Evolutionary conservation across 208 protist species (phyloP).

Genomic region (Trypanosoma melophagium): DNA sequence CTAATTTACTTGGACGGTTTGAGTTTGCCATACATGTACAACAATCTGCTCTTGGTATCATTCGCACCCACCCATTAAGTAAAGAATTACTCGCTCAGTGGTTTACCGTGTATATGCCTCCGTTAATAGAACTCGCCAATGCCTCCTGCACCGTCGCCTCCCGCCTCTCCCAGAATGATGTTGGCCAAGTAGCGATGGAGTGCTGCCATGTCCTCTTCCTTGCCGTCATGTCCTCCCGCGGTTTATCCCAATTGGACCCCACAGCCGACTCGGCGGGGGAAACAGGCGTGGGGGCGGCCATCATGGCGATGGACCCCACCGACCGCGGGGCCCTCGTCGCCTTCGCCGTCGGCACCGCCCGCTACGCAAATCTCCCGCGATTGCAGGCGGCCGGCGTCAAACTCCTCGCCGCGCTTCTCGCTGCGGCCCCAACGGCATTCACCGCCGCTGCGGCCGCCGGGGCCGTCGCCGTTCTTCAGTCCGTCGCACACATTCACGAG

Average conservation of each 20-base stretch:
- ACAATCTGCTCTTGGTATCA: conserved; percentile 15
- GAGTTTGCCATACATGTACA: conserved; percentile 34
- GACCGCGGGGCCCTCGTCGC: conserved; percentile 50
- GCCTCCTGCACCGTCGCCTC: conserved; percentile 22
- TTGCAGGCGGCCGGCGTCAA: conserved; percentile 70
- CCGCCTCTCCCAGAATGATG: conserved; percentile 15
- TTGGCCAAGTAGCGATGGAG: conserved; percentile 43
- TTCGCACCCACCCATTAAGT: conserved; percentile 17
- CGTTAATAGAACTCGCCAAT: conserved; percentile 61
- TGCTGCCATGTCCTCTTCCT: conserved; percentile 59
- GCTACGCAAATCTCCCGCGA: conserved; percentile 40
- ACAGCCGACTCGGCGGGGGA: neutral
- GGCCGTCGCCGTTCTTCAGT: too few relatives aligned
- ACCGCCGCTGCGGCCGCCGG: too few relatives aligned
- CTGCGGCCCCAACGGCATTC: conserved; percentile 34
- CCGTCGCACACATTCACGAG: conserved; percentile 52
- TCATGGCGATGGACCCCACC: conserved; percentile 25
- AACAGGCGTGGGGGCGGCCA: neutral
- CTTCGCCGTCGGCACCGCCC: conserved; percentile 67
- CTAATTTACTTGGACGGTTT: conserved; percentile 27
- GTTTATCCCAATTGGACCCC: neutral
- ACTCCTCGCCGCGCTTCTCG: conserved; percentile 64
- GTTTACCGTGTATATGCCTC: conserved; percentile 39
- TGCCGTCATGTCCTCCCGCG: conserved; percentile 41
- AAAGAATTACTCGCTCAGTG: conserved; percentile 29